Evolutionary conservation across 257 asterid genomes (phyloP).

Genomic region (Knoxia roxburghii): DNA sequence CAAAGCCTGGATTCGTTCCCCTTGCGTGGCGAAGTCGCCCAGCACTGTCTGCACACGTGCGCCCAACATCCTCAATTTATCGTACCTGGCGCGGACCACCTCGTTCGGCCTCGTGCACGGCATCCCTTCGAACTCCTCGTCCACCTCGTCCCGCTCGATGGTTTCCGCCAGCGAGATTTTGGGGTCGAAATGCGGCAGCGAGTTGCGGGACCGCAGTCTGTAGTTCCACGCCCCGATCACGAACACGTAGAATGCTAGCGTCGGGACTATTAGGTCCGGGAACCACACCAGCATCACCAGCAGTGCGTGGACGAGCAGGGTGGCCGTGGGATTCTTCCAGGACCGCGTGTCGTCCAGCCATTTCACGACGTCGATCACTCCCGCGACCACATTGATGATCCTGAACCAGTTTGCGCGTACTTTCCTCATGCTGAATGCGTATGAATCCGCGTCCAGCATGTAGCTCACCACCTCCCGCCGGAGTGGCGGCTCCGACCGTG

Average conservation of each 20-base stretch:
- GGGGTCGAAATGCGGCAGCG: constrained; percentile 60
- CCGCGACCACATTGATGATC: constrained; percentile 63
- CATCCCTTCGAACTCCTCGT: constrained; percentile 71
- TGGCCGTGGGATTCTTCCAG: constrained; percentile 76
- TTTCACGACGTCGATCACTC: constrained; percentile 52
- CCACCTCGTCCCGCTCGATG: constrained; percentile 64
- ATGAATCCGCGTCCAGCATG: constrained; percentile 71
- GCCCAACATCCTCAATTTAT: constrained; percentile 60
- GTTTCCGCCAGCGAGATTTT: constrained; percentile 59
- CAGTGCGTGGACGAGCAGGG: constrained; percentile 63
- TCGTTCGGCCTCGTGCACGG: constrained; percentile 59
- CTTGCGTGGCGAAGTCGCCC: constrained; percentile 83
- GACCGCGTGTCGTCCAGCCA: constrained; percentile 87
- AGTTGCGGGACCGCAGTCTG: constrained; percentile 43
- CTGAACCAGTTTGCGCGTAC: constrained; percentile 77
- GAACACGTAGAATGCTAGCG: constrained; percentile 67
- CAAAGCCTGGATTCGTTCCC: constrained; percentile 74
- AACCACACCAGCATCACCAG: constrained; percentile 75
- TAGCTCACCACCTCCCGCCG: constrained; percentile 64
- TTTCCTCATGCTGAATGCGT: constrained; percentile 68
- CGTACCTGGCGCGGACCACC: constrained; percentile 60
- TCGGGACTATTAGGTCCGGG: constrained; percentile 68
- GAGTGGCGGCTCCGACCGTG: constrained; percentile 82
- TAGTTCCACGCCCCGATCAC: constrained; percentile 80
- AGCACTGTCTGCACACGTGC: constrained; percentile 68